Evolutionary conservation across 495 filamentous ascomycete species (phyloP).

Genomic region (Daldinia vernicosa): DNA sequence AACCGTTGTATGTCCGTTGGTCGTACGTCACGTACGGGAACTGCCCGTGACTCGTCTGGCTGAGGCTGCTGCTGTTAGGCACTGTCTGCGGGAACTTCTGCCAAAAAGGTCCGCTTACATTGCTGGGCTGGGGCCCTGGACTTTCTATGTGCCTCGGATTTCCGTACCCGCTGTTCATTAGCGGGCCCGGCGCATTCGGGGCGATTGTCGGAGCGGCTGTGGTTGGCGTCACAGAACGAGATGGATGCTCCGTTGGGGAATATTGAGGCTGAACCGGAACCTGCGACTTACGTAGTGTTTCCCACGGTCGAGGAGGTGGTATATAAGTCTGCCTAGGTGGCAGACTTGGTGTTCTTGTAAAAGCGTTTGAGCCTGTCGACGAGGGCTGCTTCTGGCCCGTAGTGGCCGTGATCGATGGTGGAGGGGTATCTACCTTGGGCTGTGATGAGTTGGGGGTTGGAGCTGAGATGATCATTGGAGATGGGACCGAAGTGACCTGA

Average conservation of each 20-base stretch:
- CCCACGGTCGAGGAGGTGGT: conserved; percentile 47
- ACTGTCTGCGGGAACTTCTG: conserved; percentile 42
- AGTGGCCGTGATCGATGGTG: background rate
- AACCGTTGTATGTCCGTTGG: conserved; percentile 13
- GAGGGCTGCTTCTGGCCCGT: conserved; percentile 15
- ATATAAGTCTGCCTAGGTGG: conserved; percentile 40
- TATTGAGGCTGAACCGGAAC: conserved; percentile 19
- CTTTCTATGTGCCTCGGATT: conserved; percentile 30
- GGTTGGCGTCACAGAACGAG: background rate
- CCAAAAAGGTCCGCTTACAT: conserved; percentile 49
- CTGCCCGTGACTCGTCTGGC: conserved; percentile 22
- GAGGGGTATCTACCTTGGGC: background rate
- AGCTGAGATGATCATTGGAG: conserved; percentile 6
- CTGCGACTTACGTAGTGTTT: conserved; percentile 41
- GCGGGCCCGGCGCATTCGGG: conserved; percentile 1
- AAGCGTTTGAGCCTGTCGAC: conserved; percentile 5
- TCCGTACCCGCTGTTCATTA: conserved; percentile 12
- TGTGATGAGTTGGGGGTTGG: conserved; percentile 8
- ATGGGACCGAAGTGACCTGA: conserved; percentile 6
- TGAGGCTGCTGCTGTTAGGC: conserved; percentile 48
- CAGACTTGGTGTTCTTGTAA: background rate
- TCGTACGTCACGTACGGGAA: conserved; percentile 23
- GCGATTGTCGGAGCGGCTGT: background rate
- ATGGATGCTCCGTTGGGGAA: conserved; percentile 3
- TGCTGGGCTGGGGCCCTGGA: conserved; percentile 41